These are phyloP conservation scores for Tothia fuscella DNA, from an alignment of 2,329 filamentous ascomycete genomes.

Conservation along the genomic window DNA sequence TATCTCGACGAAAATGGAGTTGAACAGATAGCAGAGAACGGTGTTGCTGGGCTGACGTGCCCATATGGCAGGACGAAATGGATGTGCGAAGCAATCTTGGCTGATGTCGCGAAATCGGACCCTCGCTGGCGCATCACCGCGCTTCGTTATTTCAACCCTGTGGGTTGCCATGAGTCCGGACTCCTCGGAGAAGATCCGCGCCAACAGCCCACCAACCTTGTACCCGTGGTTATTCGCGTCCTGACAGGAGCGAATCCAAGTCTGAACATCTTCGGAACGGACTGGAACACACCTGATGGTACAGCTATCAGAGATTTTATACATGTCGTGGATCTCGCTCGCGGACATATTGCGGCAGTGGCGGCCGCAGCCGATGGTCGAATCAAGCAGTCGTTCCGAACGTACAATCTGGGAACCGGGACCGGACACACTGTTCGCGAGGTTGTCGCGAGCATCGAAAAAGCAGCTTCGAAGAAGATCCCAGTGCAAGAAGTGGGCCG, in stretches of 20 bases:
- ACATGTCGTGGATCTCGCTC: conserved; percentile 53
- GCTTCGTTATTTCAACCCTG: conserved; percentile 56
- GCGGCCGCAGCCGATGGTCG: conserved; percentile 24
- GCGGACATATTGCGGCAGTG: conserved; percentile 51
- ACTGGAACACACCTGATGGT: conserved; percentile 54
- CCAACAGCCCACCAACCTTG: conserved; percentile 49
- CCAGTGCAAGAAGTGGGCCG: conserved; percentile 25
- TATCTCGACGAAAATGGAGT: conserved; percentile 32
- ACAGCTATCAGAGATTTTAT: conserved; percentile 58
- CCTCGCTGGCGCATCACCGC: conserved; percentile 51
- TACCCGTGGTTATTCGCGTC: conserved; percentile 52
- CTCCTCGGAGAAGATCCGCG: conserved; percentile 52
- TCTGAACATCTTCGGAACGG: conserved; percentile 49
- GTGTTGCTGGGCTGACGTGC: conserved; percentile 47
- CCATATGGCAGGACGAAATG: conserved; percentile 57
- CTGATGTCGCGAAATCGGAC: conserved; percentile 48
- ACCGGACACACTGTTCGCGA: conserved; percentile 32
- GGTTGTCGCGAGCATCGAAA: conserved; percentile 28
- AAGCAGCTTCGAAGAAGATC: conserved; percentile 23
- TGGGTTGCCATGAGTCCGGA: conserved; percentile 53
- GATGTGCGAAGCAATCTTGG: conserved; percentile 55
- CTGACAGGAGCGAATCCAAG: conserved; percentile 42
- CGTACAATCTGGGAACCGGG: conserved; percentile 33
- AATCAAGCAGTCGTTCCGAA: conserved; percentile 23
- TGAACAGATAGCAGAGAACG: conserved; percentile 32